phyloP scores from a whole-genome alignment of 140 eudicot species.

The Cichorium intybus region DNA sequence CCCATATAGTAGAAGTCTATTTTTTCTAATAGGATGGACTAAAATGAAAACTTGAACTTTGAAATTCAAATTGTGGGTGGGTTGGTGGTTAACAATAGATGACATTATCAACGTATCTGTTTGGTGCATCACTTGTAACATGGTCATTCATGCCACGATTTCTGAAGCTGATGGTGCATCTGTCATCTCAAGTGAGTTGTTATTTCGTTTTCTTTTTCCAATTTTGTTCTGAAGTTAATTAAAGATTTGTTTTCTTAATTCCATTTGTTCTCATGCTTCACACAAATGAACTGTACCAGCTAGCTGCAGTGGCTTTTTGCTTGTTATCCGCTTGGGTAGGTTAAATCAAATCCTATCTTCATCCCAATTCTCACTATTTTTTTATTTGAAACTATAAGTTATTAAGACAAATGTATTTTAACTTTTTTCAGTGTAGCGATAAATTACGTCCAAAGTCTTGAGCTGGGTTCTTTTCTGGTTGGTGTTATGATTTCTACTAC shows the following conservation, averaged over 20 bases:
- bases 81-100: no score
- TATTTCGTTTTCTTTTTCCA: neutral
- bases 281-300: conserved; percentile 99
- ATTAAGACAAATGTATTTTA: neutral
- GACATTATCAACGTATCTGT: conserved; percentile 67
- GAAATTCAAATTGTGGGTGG: no score
- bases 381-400: neutral
- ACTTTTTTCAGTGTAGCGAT: conserved; percentile 87
- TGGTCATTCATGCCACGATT: conserved; percentile 95
- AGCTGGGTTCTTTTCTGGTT: conserved; percentile 96
- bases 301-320: conserved; percentile 97
- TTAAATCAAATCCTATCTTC: neutral
- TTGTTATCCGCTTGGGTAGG: conserved; percentile 97
- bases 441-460: conserved; percentile 97
- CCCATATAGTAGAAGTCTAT: no score
- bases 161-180: conserved; percentile 76
- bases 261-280: conserved; percentile 28
- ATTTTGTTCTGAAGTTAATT: neutral
- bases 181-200: conserved; percentile 84
- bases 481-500: conserved; percentile 99
- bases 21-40: no score
- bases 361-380: neutral
- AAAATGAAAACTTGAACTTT: no score
- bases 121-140: conserved; percentile 64
- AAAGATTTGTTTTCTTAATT: neutral